Base-by-base conservation (phyloP, 2,329 filamentous ascomycete species). In the Endocalyx cinctus region DNA sequence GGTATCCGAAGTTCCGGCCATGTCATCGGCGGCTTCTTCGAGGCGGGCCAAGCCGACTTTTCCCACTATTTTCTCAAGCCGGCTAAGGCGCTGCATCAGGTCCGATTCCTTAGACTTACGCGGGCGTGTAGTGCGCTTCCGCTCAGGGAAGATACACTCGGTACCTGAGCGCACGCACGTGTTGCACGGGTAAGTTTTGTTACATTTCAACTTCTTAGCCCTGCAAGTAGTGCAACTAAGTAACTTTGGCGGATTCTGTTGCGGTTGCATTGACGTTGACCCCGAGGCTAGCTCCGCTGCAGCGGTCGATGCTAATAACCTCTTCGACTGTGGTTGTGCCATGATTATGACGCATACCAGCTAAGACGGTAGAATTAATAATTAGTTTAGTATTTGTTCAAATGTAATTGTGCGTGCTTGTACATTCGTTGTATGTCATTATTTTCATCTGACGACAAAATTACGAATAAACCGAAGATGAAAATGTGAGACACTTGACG, bases 121-220 rank as follows among this genome's bases (percentile, higher is more conserved):
- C 1, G 59, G 62, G 31, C 60, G 58, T 15, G 63, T 57, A 29
- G 60, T 63, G 25, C 63, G 63, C 42, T 67, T 69, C 17, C 66
- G 59, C n/a, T 57, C 52, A 13, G 66, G 66, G 34, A 66, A 68
- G 23, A 64, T 46, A 46, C 70, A 81, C 29, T 72, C 64, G 7
- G 62, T 57, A 6, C 59, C 53, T 23, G 63, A 60, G 31, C 65
- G 69, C 15, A 64, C 47, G 48, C 77, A 80, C 35, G 72, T 69
- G 6, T 58, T 53, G 50, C 78, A 82, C 5, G 77, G 77, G 39
- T 69, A 62, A 22, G 62, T 59, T 42, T 73, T 69, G 48, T 77
- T 67, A 55, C 77, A 82, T 44, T 73, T 78, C 27, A 80, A 63
- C 50, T 81, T 82, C 41, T 76, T 70, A 41, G 74, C 70, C 38